Percentiles rank a stretch among this genome's conserved stretches.
Evolutionary conservation across 2,329 filamentous ascomycete species (phyloP).

Genomic region (Venturia effusa): DNA sequence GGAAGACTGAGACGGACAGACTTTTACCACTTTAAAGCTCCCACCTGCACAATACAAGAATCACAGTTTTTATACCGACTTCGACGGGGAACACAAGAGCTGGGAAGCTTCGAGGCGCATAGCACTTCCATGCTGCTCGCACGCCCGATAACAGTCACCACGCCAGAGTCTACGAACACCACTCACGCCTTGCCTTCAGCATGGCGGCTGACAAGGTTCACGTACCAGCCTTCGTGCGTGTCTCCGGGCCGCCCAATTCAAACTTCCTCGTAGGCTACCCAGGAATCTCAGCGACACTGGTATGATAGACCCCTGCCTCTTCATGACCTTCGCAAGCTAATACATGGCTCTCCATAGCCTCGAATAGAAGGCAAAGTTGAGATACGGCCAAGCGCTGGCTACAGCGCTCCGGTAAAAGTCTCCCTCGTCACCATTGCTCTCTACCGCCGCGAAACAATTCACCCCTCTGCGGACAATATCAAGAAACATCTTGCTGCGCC

Average conservation of each 20-base stretch:
- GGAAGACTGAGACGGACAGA: background rate
- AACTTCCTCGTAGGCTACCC: conserved; percentile 95
- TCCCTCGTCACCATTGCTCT: conserved; percentile 91
- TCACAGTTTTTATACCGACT: background rate
- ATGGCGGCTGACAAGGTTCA: conserved; percentile 8
- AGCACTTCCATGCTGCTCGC: conserved; percentile 3
- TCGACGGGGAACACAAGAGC: background rate
- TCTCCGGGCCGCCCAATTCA: conserved; percentile 93
- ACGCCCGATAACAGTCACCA: background rate
- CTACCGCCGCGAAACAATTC: conserved; percentile 88
- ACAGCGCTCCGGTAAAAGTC: conserved; percentile 79
- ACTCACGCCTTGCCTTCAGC: background rate
- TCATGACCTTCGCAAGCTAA: background rate
- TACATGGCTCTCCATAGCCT: conserved; percentile 45
- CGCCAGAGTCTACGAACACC: background rate
- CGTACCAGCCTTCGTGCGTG: conserved; percentile 69
- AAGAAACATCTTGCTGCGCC: conserved; percentile 85
- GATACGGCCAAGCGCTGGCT: conserved; percentile 75
- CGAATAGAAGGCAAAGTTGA: conserved; percentile 97
- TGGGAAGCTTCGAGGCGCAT: conserved; percentile 1
- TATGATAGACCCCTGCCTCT: conserved; percentile 37
- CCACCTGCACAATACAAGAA: background rate
- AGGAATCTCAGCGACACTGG: conserved; percentile 92
- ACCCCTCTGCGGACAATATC: conserved; percentile 88
- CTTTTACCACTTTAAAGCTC: background rate